These are phyloP conservation scores for Populus tremula DNA, from an alignment of 345 rosid genomes.

Conservation along the genomic window DNA sequence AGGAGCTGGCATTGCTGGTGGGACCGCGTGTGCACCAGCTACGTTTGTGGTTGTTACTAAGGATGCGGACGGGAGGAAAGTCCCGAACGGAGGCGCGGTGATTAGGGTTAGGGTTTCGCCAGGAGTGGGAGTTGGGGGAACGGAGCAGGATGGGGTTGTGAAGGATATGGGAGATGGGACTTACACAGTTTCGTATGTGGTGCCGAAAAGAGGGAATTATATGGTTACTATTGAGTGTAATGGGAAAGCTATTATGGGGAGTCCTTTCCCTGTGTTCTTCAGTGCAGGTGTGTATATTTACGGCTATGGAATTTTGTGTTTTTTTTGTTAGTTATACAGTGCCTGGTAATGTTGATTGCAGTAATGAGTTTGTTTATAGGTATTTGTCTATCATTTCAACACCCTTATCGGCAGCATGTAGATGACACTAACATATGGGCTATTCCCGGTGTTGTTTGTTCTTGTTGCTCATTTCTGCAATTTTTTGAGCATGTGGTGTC, in stretches of 20 bases:
- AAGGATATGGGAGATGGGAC: slow-evolving; percentile 95
- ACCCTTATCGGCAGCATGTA: background rate
- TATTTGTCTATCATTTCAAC: background rate
- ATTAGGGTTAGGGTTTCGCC: slow-evolving; percentile 79
- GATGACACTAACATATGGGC: background rate
- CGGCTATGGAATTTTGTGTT: background rate
- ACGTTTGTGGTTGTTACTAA: slow-evolving; percentile 75
- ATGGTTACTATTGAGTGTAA: slow-evolving; percentile 88
- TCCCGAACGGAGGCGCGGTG: slow-evolving; percentile 66
- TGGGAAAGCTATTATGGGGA: slow-evolving; percentile 84
- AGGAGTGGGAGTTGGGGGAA: slow-evolving; percentile 91
- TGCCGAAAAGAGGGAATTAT: slow-evolving; percentile 96
- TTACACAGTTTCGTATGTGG: slow-evolving; percentile 82
- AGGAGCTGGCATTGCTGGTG: slow-evolving; percentile 90
- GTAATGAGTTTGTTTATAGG: background rate
- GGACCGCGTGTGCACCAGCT: slow-evolving; percentile 85
- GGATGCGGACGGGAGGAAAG: slow-evolving; percentile 87
- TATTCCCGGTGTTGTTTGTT: too few relatives aligned
- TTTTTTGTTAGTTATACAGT: background rate
- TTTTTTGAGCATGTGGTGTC: background rate
- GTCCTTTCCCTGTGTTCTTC: slow-evolving; percentile 97
- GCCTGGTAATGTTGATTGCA: background rate
- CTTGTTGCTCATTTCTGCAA: background rate
- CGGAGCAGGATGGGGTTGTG: slow-evolving; percentile 83
- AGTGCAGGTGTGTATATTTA: slow-evolving; percentile 60